A percentile compares a stretch with the other conserved stretches of the same genome.
Conservation (phyloP, 176 grass and related monocot genomes). For the Lolium rigidum region DNA sequence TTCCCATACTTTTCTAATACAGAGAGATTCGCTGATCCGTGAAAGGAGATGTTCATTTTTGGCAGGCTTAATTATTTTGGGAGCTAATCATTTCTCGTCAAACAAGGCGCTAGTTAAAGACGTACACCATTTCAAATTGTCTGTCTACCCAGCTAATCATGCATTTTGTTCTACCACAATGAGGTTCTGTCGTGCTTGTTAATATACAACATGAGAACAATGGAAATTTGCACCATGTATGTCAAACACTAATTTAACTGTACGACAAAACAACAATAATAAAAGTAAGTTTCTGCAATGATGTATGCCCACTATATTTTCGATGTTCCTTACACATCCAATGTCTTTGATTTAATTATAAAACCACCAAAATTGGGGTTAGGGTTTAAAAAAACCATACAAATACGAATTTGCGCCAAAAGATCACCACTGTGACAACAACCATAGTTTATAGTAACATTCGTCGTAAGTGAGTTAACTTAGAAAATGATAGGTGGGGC, state of each 20-base stretch:
- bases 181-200: not conserved
- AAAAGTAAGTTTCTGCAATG: not conserved
- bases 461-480: no score
- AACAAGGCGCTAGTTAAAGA: slow-evolving; percentile 30
- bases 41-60: slow-evolving; percentile 19
- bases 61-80: slow-evolving; percentile 35
- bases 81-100: slow-evolving; percentile 46
- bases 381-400: no score
- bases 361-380: no score
- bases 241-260: not conserved
- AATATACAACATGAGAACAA: no score
- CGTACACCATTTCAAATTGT: slow-evolving; percentile 33
- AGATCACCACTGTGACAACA: no score
- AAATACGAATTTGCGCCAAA: no score
- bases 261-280: not conserved
- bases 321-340: not conserved
- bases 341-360: not conserved
- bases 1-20: slow-evolving; percentile 13
- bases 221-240: not conserved
- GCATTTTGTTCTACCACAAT: not conserved
- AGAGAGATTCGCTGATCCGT: slow-evolving; percentile 29
- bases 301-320: no score
- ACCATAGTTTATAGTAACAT: no score
- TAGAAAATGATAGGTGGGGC: no score
- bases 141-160: not conserved